phyloP scores from a whole-genome alignment of 176 grass and related monocot species.

The Dendrocalamus sinicus region DNA sequence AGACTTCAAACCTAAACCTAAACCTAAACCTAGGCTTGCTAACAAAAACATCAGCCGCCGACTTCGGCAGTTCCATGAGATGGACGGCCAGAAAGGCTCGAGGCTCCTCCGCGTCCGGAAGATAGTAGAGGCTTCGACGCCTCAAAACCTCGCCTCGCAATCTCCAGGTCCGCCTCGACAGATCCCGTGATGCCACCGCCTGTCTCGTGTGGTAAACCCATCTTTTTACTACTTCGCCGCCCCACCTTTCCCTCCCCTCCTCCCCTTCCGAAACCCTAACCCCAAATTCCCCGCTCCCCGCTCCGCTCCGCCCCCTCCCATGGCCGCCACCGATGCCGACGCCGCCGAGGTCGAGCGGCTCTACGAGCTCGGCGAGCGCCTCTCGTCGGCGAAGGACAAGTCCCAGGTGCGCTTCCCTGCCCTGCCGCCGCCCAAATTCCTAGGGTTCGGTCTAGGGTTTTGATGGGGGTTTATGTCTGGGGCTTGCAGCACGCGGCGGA shows the following conservation, averaged over 20 bases:
- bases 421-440: background rate
- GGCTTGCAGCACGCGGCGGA: conserved; percentile 71
- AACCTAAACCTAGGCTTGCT: too few relatives aligned
- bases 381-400: conserved; percentile 88
- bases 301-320: conserved; percentile 24
- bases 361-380: conserved; percentile 93
- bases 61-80: too few relatives aligned
- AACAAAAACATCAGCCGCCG: too few relatives aligned
- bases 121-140: too few relatives aligned
- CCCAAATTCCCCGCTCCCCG: conserved; percentile 3
- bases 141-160: too few relatives aligned
- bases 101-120: too few relatives aligned
- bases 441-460: conserved; percentile 41
- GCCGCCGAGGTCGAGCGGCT: conserved; percentile 94
- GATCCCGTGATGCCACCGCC: background rate
- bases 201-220: background rate
- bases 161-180: too few relatives aligned
- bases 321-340: conserved; percentile 73
- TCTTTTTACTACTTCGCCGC: background rate
- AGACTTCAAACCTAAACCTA: too few relatives aligned
- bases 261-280: conserved; percentile 51
- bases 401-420: conserved; percentile 55
- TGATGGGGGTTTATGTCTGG: conserved; percentile 19
- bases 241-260: background rate
- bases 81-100: too few relatives aligned